Base-by-base conservation (phyloP, 768 basidiomycete genomes). In the Lactifluus piperatus region DNA sequence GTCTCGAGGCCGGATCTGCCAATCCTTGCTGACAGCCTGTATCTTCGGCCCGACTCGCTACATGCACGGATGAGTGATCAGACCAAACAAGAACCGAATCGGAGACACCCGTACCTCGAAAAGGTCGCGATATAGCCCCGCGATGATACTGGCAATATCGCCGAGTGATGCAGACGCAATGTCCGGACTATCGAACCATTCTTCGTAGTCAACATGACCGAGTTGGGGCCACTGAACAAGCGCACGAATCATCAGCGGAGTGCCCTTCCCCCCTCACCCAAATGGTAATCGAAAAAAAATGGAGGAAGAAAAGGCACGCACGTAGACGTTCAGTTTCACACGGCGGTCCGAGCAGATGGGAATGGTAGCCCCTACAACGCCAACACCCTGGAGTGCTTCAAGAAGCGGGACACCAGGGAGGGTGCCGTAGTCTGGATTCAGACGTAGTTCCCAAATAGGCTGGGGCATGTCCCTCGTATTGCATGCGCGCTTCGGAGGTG, bases 21-120 rank as follows among this genome's bases (percentile, higher is more conserved):
- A 60, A 10, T 46, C 5, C 22, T 36, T 48, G 20, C 47, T 56
- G 14, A 34, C 11, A 1, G 54, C 32, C 39, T 24, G 32, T 2
- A 60, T 39, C 24, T 27, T 51, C 26, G 54, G 59, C 1, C 59
- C 59, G n/a, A 60, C 54, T 36, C 59, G 59, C 59, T 60, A 36
- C 29, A 13, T 18, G 32, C 14, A n/a, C 51, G 7, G 36, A 14
- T 41, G 11, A 43, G 24, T 5, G n/a, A 41, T 29, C 18, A 20
- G 27, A 11, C 26, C 41, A 22, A 8, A 24, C 2, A 2, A 44
- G 29, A 20, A 5, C n/a, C n/a, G 3, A 29, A 14, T 9, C 27
- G 10, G 39, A 20, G 27, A 11, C 16, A 6, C 13, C 4, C 48
- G 20, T 60, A 55, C 58, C 58, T 55, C 58, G 24, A 60, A 55